Evolutionary conservation across 2,329 filamentous ascomycete species (phyloP), one percentile per base, ranked within the genome.

Genomic region (Penicillium sp.): DNA sequence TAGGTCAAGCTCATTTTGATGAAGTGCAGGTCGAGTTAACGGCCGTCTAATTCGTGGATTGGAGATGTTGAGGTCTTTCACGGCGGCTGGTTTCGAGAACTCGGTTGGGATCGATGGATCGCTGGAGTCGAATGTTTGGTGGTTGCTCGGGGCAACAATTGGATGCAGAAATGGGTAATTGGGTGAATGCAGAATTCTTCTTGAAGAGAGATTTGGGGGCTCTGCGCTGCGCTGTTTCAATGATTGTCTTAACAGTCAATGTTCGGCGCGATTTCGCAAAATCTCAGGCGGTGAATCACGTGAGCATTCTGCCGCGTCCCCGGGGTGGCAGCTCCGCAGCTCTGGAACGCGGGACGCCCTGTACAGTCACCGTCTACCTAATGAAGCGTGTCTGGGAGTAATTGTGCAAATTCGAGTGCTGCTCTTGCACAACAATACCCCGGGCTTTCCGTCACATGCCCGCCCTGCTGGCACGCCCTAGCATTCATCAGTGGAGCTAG

Each of bases 1-100:
- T 83, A 95, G 51, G 85, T 79, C 87, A 91, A 95, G 51, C 85
- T 79, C 87, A 91, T 91, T 54, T 54, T 65, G 56, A 35, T 14
- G 6, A 13, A 16, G 18, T 41, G 39, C 14, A 8, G 20, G 22
- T n/a, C 13, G 20, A 13, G 5, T 27, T 27, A 8, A 11, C 5
- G 18, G 11, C 16, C 9, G 4, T 8, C 3, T 41, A 25, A n/a
- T 25, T 25, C 10, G 38, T 24, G 7, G 18, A 20, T 22, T 22
- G 38, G 10, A 40, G 39, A 22, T n/a, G 13, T 7, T 41, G 22
- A 16, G 20, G 22, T 41, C 22, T 38, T 22, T 14, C 28, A 25
- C 36, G 36, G 20, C 28, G 16, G 11, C 9, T 11, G n/a, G n/a
- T 42, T 2, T 28, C 3, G 39, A 27, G 39, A 16, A 18, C 8